Evolutionary conservation across 805 yeast species (phyloP), one percentile per base, ranked within the genome.

Genomic region (Saccharomycopsis amapae): DNA sequence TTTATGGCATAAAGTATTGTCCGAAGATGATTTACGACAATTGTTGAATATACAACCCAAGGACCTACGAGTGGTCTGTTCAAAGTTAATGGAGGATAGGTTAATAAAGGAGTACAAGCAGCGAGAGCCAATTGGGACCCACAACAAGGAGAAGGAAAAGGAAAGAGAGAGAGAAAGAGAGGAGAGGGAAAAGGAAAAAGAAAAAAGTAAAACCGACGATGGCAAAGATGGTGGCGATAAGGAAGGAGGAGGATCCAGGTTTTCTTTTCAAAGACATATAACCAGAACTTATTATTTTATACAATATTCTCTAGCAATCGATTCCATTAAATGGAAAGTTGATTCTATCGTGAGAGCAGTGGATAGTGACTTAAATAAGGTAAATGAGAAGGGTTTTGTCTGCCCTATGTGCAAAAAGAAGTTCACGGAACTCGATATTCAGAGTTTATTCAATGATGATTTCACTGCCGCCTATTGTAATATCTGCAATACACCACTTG

Each of bases 301-400:
- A 45, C 96, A 87, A 59, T 78, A 76, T 60, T 86, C 96, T 2
- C 95, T 88, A 62, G 95, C 97, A 0, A 85, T 93, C 34, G 98
- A 93, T 65, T 79, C 96, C 3, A 79, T 93, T 60, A 93, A 93
- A 64, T 93, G 97, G 97, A 88, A 89, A 59, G 85, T 90, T 49
- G 96, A 90, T 61, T 77, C 85, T 39, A 73, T 93, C 23, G 97
- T 86, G 12, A 81, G 81, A 55, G 62, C 72, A 45, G 71, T 89
- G 46, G 86, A 86, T 58, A 85, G 83, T 52, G 95, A 88, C 57
- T 75, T 90, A 65, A 80, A 86, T 42, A 84, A 79, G 53, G 85
- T 82, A 56, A 89, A 87, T 55, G 95, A 97, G 1, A 95, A 93
- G 58, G 98, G 97, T 2, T 93, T 85, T 60, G 73, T 85, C 49